Evolutionary conservation across 345 rosid genomes (phyloP), one percentile per base, ranked within the genome.

Genomic region (Aquilaria malaccensis): DNA sequence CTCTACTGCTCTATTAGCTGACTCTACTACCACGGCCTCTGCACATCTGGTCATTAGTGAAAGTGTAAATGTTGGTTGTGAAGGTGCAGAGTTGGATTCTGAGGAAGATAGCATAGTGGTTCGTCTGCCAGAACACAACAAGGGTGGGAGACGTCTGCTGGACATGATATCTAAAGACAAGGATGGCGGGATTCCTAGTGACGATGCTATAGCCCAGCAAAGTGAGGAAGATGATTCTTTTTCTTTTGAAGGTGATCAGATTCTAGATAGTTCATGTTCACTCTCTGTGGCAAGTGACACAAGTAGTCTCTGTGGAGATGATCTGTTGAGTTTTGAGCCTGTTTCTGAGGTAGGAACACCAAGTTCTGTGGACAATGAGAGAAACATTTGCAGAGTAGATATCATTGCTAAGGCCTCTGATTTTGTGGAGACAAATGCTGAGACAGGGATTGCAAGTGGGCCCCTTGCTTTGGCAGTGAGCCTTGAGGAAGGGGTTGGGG

Each of bases 241-340:
- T 11, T 81, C 85, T 13, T 41, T 84, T 63, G 91, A 81, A 54
- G 88, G 88, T 62, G 95, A 75, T 71, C 81, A 32, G 30, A 68
- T 74, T 76, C 68, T 80, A 14, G 85, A 80, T 66, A 68, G 77
- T 66, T 76, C 77, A n/a, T 85, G 83, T 76, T 85, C 87, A 46
- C 67, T 72, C 61, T 87, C 88, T 5, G 78, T 81, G 66, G 73
- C 81, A 22, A 87, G 95, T 67, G 95, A 82, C 73, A 79, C 83
- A n/a, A 84, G 88, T 68, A 84, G 91, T 76, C 73, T 84, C 65
- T 82, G 77, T 62, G 91, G 85, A n/a, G 91, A 87, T 11, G 95
- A 87, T 59, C 70, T 76, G 47, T 56, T 71, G 67, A 60, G 68
- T 69, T 62, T 81, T n/a, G 88, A 84, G 67, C 58, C 79, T 62